Percentiles rank a stretch among this genome's conserved stretches.
phyloP scores from a whole-genome alignment of 2,329 filamentous ascomycete genomes.

The Diaporthe eres region DNA sequence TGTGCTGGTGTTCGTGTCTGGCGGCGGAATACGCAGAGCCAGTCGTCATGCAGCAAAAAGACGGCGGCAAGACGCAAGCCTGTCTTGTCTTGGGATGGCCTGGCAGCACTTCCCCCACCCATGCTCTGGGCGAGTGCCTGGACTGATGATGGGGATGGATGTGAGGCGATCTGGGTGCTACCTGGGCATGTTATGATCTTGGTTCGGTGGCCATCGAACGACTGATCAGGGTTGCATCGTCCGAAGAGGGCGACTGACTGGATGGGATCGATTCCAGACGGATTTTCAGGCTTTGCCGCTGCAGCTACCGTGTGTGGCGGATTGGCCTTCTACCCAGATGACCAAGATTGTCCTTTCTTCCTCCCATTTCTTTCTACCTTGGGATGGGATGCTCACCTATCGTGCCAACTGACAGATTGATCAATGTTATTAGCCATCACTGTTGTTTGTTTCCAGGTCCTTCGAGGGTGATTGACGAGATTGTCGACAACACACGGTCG shows the following conservation, averaged over 20 bases:
- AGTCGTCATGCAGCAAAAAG: slow-evolving; percentile 10
- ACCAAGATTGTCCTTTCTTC: not conserved
- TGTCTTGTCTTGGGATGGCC: not conserved
- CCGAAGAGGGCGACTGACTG: not conserved
- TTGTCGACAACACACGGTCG: not conserved
- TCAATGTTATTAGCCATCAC: no score
- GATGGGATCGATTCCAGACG: slow-evolving; percentile 7
- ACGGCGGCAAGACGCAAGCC: slow-evolving; percentile 19
- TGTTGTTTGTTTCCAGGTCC: no score
- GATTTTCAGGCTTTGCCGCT: not conserved
- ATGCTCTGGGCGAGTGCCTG: not conserved
- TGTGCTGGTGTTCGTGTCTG: not conserved
- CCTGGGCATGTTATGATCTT: not conserved
- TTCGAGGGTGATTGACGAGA: no score
- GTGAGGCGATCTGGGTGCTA: not conserved
- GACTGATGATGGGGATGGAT: not conserved
- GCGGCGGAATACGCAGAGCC: not conserved
- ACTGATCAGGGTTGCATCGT: slow-evolving; percentile 17
- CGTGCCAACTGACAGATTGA: no score
- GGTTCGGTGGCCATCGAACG: not conserved
- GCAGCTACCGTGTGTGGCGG: not conserved
- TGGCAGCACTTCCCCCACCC: not conserved
- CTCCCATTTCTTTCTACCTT: not conserved
- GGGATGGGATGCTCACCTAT: not conserved
- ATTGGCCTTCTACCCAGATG: not conserved